phyloP scores from a whole-genome alignment of 2,329 filamentous ascomycete genomes.

The Emergomyces orientalis region DNA sequence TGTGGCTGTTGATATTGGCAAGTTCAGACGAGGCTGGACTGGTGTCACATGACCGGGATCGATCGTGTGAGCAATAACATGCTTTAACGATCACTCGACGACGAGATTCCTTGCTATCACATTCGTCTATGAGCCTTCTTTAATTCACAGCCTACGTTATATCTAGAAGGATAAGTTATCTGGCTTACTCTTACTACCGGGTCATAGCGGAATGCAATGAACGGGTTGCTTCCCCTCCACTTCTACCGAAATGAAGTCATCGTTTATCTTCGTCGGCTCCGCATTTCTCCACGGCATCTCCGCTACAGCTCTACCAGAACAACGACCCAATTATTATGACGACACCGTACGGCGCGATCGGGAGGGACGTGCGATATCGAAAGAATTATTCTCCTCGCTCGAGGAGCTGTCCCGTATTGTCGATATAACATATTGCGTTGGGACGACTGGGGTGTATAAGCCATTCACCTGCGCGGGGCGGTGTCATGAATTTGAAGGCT shows the following conservation, averaged over 20 bases:
- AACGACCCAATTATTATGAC: neutral
- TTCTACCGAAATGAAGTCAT: neutral
- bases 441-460: constrained; percentile 66
- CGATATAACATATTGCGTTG: constrained; percentile 91
- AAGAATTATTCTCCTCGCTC: constrained; percentile 63
- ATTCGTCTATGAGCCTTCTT: neutral
- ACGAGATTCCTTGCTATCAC: neutral
- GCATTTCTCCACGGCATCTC: neutral
- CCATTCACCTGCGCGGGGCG: constrained; percentile 81
- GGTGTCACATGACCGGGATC: neutral
- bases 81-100: neutral
- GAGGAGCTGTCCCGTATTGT: constrained; percentile 85
- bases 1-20: too few relatives aligned
- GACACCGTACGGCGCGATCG: neutral
- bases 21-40: too few relatives aligned
- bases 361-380: constrained; percentile 39
- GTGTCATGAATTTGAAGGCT: constrained; percentile 70
- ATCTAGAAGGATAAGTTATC: neutral
- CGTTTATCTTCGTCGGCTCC: constrained; percentile 1
- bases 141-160: neutral
- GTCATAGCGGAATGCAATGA: neutral
- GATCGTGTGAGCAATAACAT: neutral
- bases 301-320: neutral
- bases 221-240: neutral
- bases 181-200: neutral